phyloP scores from a whole-genome alignment of 306 rosid species.

The Aeschynomene evenia region DNA sequence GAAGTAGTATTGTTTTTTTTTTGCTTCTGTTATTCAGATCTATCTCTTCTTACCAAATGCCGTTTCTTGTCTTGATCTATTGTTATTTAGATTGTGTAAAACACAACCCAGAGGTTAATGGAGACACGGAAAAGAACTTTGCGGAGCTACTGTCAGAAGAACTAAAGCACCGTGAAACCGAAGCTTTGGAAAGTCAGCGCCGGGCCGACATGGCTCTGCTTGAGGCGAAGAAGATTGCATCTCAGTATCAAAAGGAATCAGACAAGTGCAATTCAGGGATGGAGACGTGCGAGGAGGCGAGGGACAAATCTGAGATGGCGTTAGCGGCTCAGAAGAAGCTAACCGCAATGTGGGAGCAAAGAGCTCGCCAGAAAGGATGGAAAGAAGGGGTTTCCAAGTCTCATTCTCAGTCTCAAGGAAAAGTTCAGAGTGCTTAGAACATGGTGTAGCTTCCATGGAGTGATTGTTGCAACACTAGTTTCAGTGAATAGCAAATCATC shows the following conservation, averaged over 20 bases:
- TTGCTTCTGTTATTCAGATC: neutral
- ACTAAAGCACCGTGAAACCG: constrained; percentile 65
- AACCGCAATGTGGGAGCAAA: constrained; percentile 72
- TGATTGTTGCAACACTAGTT: constrained; percentile 30
- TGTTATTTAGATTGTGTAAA: constrained; percentile 73
- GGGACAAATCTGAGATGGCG: constrained; percentile 78
- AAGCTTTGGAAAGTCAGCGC: constrained; percentile 63
- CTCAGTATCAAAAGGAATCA: constrained; percentile 93
- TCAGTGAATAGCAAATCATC: constrained; percentile 27
- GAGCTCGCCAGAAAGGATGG: constrained; percentile 94
- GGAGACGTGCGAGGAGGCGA: constrained; percentile 93
- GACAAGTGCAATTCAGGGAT: constrained; percentile 95
- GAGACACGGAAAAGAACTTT: constrained; percentile 69
- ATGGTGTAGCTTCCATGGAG: neutral
- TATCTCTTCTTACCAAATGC: constrained; percentile 7
- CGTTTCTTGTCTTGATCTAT: constrained; percentile 6
- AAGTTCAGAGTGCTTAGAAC: constrained; percentile 56
- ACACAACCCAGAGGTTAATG: constrained; percentile 68
- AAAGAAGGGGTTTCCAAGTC: constrained; percentile 72
- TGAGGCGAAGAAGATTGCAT: constrained; percentile 87
- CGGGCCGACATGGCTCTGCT: constrained; percentile 73
- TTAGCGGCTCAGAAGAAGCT: constrained; percentile 61
- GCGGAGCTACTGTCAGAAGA: constrained; percentile 80
- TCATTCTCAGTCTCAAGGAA: constrained; percentile 45
- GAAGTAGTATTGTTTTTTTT: neutral